Percentiles rank a stretch among this genome's conserved stretches.
These are phyloP conservation scores for Botryotinia narcissicola DNA, from an alignment of 2,329 filamentous ascomycete genomes.

Conservation along the genomic window DNA sequence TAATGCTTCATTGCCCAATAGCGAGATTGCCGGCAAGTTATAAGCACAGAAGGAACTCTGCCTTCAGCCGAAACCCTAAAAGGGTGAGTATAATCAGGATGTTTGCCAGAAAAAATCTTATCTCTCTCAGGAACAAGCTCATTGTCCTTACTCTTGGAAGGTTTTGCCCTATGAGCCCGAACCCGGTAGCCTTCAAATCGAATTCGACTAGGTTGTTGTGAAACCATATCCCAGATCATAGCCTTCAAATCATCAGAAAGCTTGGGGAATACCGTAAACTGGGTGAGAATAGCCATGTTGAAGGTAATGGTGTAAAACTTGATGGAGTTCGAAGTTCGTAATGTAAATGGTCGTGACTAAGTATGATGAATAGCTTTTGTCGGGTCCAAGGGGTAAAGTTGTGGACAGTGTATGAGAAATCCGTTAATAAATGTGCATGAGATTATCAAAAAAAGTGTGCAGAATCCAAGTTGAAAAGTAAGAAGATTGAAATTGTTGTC, in stretches of 20 bases:
- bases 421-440: background rate
- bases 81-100: no score
- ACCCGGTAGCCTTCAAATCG: fast-evolving
- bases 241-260: background rate
- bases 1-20: constrained; percentile 7
- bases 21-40: background rate
- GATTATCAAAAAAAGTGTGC: background rate
- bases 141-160: no score
- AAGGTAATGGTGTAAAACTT: background rate
- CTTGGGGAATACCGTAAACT: background rate
- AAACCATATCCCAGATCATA: background rate
- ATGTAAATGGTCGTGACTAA: background rate
- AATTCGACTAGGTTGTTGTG: background rate
- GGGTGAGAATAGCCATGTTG: background rate
- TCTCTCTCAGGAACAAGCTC: background rate
- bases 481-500: background rate
- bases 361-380: background rate
- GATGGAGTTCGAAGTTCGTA: background rate
- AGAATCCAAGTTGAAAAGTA: background rate
- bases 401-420: background rate
- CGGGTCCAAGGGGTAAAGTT: background rate
- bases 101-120: background rate
- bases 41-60: background rate
- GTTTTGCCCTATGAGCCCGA: fast-evolving
- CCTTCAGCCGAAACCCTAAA: background rate